These are phyloP conservation scores for Parmales sp. DNA, from an alignment of 108 stramenopile genomes.

Conservation along the genomic window DNA sequence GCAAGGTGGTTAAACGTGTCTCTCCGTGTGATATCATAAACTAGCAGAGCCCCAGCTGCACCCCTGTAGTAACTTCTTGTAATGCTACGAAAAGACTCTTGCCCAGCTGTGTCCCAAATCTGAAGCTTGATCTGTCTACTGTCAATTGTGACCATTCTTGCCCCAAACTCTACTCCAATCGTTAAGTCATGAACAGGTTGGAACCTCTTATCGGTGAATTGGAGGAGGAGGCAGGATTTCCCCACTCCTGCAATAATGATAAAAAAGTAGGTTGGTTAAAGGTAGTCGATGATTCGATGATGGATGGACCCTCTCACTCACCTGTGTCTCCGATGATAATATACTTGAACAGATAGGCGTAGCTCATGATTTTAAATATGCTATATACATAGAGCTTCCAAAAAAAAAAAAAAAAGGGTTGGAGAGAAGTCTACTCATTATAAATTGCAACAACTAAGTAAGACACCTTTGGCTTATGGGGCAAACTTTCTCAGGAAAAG, in stretches of 20 bases:
- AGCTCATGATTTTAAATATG: constrained; percentile 45
- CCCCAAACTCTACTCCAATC: constrained; percentile 98
- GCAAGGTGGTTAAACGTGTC: constrained; percentile 96
- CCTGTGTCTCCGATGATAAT: constrained; percentile 99
- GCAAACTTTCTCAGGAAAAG: too few species aligned
- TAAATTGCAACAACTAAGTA: too few species aligned
- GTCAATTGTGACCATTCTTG: constrained; percentile 85
- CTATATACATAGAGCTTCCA: neutral
- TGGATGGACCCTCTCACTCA: constrained; percentile 21
- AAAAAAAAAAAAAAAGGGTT: neutral
- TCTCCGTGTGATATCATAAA: constrained; percentile 97
- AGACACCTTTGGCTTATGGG: too few species aligned
- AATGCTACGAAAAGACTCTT: constrained; percentile 97
- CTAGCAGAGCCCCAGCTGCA: constrained; percentile 94
- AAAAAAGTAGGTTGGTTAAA: constrained; percentile 7
- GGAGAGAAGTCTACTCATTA: too few species aligned
- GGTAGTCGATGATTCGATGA: neutral
- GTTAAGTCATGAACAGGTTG: constrained; percentile 98
- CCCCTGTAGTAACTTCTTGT: constrained; percentile 99
- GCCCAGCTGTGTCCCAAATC: constrained; percentile 61
- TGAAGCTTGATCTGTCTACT: constrained; percentile 81
- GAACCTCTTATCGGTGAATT: constrained; percentile 99
- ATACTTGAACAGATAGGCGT: constrained; percentile 82
- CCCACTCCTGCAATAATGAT: constrained; percentile 73
- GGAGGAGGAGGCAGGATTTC: constrained; percentile 96